Conservation (phyloP, 371 early-diverging fungal genomes). For the Haplosporangium sp. region DNA sequence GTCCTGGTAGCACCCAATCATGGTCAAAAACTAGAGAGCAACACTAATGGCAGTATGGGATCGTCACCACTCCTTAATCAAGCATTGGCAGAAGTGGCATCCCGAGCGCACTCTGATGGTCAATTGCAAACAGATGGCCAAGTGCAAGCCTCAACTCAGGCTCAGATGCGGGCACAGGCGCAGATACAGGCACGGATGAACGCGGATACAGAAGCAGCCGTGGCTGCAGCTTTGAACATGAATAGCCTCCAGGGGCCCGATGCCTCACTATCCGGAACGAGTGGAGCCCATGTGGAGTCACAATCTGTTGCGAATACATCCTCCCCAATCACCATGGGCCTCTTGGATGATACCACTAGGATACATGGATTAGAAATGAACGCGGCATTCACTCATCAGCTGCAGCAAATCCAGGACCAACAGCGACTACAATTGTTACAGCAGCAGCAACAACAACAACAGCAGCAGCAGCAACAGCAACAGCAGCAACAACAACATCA, state of each 20-base stretch:
- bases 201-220: slow-evolving; percentile 28
- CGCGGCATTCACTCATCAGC: slow-evolving; percentile 11
- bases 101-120: slow-evolving; percentile 1
- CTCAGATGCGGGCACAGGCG: slow-evolving; percentile 12
- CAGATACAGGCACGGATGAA: slow-evolving; percentile 26
- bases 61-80: slow-evolving; percentile 23
- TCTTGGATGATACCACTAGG: slow-evolving; percentile 18
- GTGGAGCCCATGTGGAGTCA: not conserved
- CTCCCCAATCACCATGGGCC: slow-evolving; percentile 11
- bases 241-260: slow-evolving; percentile 15
- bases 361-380: slow-evolving; percentile 10
- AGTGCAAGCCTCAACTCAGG: slow-evolving; percentile 12
- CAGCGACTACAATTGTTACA: slow-evolving; percentile 15
- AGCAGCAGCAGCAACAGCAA: slow-evolving; percentile 12
- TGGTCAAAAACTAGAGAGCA: slow-evolving; percentile 10
- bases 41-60: slow-evolving; percentile 19
- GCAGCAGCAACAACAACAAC: slow-evolving; percentile 28
- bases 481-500: slow-evolving; percentile 17
- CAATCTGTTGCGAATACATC: slow-evolving; percentile 1
- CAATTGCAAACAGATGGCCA: slow-evolving; percentile 1
- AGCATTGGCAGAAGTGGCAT: slow-evolving; percentile 2
- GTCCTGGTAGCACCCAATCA: slow-evolving; percentile 10
- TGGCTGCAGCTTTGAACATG: slow-evolving; percentile 32
- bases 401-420: slow-evolving; percentile 24
- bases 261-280: not conserved